Base-by-base conservation (phyloP, 495 filamentous ascomycete species). In the Umbilicaria muhlenbergii region DNA sequence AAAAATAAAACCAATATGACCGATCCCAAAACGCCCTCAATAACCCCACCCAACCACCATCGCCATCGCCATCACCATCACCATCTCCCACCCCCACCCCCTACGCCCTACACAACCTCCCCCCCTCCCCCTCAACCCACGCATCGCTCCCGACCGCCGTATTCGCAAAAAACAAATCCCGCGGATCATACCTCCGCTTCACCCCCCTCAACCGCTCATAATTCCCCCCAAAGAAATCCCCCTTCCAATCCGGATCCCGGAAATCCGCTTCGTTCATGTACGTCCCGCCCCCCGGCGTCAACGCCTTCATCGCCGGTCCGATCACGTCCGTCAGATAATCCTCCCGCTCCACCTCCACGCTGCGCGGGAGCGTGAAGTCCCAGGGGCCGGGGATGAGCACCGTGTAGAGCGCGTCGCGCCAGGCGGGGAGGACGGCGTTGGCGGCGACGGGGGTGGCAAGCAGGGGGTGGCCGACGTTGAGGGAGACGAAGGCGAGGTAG, bases 181-280 rank as follows among this genome's bases (percentile, higher is more conserved):
- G 58, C 3, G 76, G 77, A 53, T 81, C 77, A 43, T 63, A 67
- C 36, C 59, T 55, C 46, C 66, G 54, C 67, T 79, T 78, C 31
- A 78, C 47, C 37, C 52, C 38, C 5, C 65, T 55, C 42, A 80
- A 55, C 10, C 66, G 58, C 1, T 45, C 51, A 50, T 81, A 81
- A 34, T 73, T 61, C n/a, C 35, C 42, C 0, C 75, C 79, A 37
- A 69, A 84, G 58, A 79, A 84, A 0, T 71, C 66, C 50, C 69
- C 61, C 40, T 77, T 70, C 60, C 73, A 82, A 39, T 77, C 54
- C 0, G 78, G 77, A 56, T 82, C 76, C 39, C 70, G 60, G n/a
- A 73, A 56, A 53, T 81, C 73, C 19, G 56, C 65, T 56, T 77
- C 69, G 37, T 65, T 65, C 47, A 70, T 43, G 51, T 71, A 72